Percentiles rank a stretch among this genome's conserved stretches.
phyloP scores from a whole-genome alignment of 108 stramenopile genomes.

The Cyclostephanos tholiformis region DNA sequence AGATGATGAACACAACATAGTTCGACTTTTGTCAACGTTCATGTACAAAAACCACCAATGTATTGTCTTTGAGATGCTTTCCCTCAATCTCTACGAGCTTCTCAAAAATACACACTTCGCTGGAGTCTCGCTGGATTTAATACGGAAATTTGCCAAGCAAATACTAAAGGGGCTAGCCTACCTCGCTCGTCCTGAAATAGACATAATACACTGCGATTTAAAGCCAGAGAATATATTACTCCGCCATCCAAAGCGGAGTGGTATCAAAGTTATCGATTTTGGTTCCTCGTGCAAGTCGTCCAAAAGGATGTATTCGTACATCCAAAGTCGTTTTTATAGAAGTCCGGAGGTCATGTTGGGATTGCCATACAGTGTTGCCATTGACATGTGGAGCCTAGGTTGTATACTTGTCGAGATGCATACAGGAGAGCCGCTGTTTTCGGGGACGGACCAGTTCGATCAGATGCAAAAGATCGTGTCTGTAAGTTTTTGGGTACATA shows the following conservation, averaged over 20 bases:
- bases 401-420: constrained; percentile 99
- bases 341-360: constrained; percentile 99
- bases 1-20: constrained; percentile 88
- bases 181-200: constrained; percentile 88
- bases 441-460: constrained; percentile 96
- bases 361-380: constrained; percentile 90
- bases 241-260: constrained; percentile 91
- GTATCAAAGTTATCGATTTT: constrained; percentile 98
- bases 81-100: constrained; percentile 96
- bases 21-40: constrained; percentile 91
- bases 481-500: constrained; percentile 52
- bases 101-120: constrained; percentile 95
- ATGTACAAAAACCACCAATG: constrained; percentile 94
- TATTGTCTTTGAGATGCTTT: constrained; percentile 97
- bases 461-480: constrained; percentile 96
- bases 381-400: constrained; percentile 99
- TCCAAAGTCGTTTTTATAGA: constrained; percentile 98
- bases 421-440: constrained; percentile 97
- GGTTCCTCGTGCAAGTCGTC: constrained; percentile 93
- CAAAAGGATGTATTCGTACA: constrained; percentile 96
- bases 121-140: constrained; percentile 94
- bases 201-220: constrained; percentile 98
- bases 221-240: constrained; percentile 99
- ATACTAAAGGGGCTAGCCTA: constrained; percentile 91
- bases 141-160: constrained; percentile 98